Evolutionary conservation across 2,329 filamentous ascomycete genomes (phyloP).

Genomic region (Hyphodiscus sp.): DNA sequence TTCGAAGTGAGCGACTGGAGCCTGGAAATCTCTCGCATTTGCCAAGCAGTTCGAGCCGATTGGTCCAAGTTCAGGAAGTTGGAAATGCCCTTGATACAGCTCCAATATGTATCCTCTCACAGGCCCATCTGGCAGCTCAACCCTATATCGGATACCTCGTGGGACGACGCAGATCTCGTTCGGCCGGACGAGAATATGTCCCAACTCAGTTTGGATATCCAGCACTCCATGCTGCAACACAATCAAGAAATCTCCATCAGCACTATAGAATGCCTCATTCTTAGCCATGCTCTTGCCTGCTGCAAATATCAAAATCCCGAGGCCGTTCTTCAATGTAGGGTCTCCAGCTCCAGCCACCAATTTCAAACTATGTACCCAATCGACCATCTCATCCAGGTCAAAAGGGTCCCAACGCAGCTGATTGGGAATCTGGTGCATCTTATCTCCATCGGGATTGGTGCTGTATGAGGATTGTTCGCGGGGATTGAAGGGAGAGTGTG

Average conservation of each 20-base stretch:
- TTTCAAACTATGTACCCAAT: conserved; percentile 58
- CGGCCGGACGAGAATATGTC: conserved; percentile 47
- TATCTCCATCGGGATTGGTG: conserved; percentile 29
- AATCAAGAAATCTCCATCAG: conserved; percentile 69
- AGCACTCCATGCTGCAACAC: conserved; percentile 49
- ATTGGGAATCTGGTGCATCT: conserved; percentile 67
- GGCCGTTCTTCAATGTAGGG: conserved; percentile 67
- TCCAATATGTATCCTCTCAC: conserved; percentile 59
- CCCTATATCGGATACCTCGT: conserved; percentile 54
- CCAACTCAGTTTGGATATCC: conserved; percentile 59
- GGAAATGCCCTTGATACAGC: conserved; percentile 56
- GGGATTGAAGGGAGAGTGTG: conserved; percentile 43
- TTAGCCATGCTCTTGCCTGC: conserved; percentile 70
- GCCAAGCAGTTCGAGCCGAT: conserved; percentile 61
- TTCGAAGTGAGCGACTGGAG: conserved; percentile 62
- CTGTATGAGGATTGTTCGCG: conserved; percentile 40
- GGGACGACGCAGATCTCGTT: conserved; percentile 60
- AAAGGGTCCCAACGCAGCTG: conserved; percentile 72
- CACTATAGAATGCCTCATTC: conserved; percentile 75
- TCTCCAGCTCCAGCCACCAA: conserved; percentile 75
- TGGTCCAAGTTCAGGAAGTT: conserved; percentile 57
- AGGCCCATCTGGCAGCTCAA: conserved; percentile 49
- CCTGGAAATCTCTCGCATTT: conserved; percentile 69
- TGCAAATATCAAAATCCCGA: conserved; percentile 77
- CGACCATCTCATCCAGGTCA: conserved; percentile 61